These are phyloP conservation scores for Podospora pseudocomata DNA, from an alignment of 495 filamentous ascomycete genomes.

Conservation along the genomic window DNA sequence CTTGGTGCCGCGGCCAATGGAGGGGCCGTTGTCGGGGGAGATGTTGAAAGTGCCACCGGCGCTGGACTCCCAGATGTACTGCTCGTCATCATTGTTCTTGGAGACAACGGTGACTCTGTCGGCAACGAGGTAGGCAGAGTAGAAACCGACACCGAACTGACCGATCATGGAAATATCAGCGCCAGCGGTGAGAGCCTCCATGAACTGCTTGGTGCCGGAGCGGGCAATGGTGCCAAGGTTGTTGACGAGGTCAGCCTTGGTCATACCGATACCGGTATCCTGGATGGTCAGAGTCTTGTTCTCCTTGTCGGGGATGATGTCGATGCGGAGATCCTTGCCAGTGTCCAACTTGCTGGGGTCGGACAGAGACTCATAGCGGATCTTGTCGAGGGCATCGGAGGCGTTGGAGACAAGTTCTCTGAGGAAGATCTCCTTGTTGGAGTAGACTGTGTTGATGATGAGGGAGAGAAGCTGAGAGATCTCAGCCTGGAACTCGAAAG, in stretches of 20 bases:
- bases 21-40: conserved; percentile 83
- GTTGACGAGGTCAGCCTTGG: conserved; percentile 99
- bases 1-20: conserved; percentile 90
- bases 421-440: conserved; percentile 99
- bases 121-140: conserved; percentile 98
- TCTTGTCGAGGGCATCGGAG: conserved; percentile 99
- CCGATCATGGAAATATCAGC: conserved; percentile 99
- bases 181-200: conserved; percentile 97
- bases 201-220: conserved; percentile 99
- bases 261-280: conserved; percentile 99
- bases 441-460: conserved; percentile 99
- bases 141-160: conserved; percentile 99
- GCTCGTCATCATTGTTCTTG: conserved; percentile 99
- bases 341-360: conserved; percentile 95
- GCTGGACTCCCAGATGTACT: conserved; percentile 98
- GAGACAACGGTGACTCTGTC: conserved; percentile 93
- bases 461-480: conserved; percentile 99
- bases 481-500: conserved; percentile 99
- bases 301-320: conserved; percentile 95
- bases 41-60: conserved; percentile 98
- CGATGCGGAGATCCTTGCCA: conserved; percentile 94
- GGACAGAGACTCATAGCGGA: conserved; percentile 95
- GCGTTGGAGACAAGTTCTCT: conserved; percentile 96
- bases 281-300: conserved; percentile 94
- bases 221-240: conserved; percentile 99